Evolutionary conservation across 1,139 yeast genomes (phyloP).

Genomic region (Casaregolazyma lundiana): DNA sequence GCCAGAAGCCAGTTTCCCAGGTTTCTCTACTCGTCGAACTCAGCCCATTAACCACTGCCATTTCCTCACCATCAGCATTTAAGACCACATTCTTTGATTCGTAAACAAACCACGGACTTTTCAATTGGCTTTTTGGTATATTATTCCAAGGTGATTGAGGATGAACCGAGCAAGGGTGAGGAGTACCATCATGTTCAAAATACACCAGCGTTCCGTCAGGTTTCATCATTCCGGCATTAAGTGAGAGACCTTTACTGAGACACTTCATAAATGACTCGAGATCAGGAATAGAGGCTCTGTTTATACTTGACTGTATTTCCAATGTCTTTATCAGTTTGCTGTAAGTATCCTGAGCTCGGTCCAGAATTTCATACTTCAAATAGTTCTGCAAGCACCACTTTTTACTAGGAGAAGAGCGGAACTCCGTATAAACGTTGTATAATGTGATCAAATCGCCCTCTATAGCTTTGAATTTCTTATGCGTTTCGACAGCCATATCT

Average conservation of each 20-base stretch:
- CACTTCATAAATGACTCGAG: not conserved
- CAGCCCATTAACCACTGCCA: not conserved
- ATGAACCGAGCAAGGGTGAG: not conserved
- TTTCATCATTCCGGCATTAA: not conserved
- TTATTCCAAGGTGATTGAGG: not conserved
- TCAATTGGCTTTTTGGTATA: not conserved
- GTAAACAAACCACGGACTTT: conserved; percentile 10
- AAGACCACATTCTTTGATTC: not conserved
- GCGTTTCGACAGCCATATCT: conserved; percentile 50
- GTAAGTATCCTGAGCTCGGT: conserved; percentile 7
- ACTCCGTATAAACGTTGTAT: conserved; percentile 73
- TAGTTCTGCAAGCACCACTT: conserved; percentile 9
- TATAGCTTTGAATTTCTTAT: conserved; percentile 66
- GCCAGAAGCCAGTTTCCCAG: not conserved
- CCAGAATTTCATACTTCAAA: conserved; percentile 11
- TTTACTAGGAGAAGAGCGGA: conserved; percentile 36
- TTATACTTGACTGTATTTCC: not conserved
- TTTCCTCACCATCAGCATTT: not conserved
- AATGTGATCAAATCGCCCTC: conserved; percentile 88
- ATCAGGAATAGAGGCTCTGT: not conserved
- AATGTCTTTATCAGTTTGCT: not conserved
- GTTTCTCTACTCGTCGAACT: not conserved
- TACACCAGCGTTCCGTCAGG: not conserved
- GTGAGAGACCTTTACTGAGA: not conserved
- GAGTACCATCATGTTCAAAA: not conserved